These are phyloP conservation scores for Microdochium bolleyi DNA, from an alignment of 2,329 filamentous ascomycete species.

Conservation along the genomic window DNA sequence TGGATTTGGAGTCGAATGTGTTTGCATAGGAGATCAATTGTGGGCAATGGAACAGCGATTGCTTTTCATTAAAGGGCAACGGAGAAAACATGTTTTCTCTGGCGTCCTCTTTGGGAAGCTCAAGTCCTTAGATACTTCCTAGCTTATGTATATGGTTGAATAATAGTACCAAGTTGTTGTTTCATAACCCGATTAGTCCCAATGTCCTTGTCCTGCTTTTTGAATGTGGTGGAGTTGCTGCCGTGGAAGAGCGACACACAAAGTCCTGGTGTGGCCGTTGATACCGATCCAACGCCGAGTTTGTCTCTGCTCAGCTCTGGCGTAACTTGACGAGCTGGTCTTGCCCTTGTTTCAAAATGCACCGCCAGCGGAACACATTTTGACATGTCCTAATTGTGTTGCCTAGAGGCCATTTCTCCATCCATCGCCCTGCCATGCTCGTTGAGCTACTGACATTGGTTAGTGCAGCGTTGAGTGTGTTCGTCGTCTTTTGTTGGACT, in stretches of 20 bases:
- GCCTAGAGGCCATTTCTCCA: too few relatives aligned
- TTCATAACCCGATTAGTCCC: not conserved
- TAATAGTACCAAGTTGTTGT: not conserved
- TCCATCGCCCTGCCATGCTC: too few relatives aligned
- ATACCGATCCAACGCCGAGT: too few relatives aligned
- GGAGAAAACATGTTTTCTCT: not conserved
- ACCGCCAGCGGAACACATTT: too few relatives aligned
- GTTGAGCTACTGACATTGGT: too few relatives aligned
- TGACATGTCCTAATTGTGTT: too few relatives aligned
- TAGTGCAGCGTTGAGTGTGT: too few relatives aligned
- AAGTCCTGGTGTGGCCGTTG: too few relatives aligned
- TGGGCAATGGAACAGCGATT: not conserved
- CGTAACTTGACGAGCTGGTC: too few relatives aligned
- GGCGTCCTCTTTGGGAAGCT: not conserved
- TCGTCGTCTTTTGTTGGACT: too few relatives aligned
- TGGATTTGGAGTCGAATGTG: slow-evolving; percentile 17
- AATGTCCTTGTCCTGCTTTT: not conserved
- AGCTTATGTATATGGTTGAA: slow-evolving; percentile 1
- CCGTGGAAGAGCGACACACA: too few relatives aligned
- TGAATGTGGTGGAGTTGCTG: not conserved
- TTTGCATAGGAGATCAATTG: slow-evolving; percentile 2
- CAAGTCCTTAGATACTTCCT: not conserved
- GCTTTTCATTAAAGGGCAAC: not conserved
- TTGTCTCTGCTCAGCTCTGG: not conserved
- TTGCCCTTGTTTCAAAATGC: too few relatives aligned